These are phyloP conservation scores for Manihot esculenta DNA, from an alignment of 441 rosid genomes.

Conservation along the genomic window DNA sequence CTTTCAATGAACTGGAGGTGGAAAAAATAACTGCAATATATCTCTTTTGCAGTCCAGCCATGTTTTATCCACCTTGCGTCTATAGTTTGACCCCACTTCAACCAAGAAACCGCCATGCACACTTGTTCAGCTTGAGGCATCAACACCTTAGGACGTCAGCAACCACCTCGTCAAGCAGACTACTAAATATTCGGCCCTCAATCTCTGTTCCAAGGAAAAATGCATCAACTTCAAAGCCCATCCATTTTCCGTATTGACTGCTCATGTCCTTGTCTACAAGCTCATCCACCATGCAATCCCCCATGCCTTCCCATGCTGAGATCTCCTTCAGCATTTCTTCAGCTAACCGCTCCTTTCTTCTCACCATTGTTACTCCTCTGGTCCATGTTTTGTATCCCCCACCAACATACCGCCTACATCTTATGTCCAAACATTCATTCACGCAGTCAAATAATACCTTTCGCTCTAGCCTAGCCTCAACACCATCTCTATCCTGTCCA, in stretches of 20 bases:
- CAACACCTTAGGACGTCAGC: slow-evolving; percentile 42
- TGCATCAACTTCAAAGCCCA: slow-evolving; percentile 65
- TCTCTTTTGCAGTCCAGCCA: background rate
- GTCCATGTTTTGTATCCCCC: slow-evolving; percentile 61
- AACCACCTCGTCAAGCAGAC: slow-evolving; percentile 66
- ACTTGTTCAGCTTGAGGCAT: background rate
- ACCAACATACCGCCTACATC: slow-evolving; percentile 45
- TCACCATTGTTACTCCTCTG: slow-evolving; percentile 46
- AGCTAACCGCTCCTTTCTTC: slow-evolving; percentile 56
- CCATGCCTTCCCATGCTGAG: slow-evolving; percentile 56
- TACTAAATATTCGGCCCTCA: slow-evolving; percentile 48
- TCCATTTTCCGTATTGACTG: slow-evolving; percentile 77
- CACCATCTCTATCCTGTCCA: slow-evolving; percentile 25
- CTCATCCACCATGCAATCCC: slow-evolving; percentile 87
- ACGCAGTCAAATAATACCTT: slow-evolving; percentile 69
- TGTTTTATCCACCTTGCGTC: background rate
- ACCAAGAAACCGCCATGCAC: background rate
- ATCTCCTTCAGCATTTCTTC: slow-evolving; percentile 78
- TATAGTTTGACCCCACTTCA: background rate
- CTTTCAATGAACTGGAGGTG: background rate
- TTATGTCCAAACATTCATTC: slow-evolving; percentile 61
- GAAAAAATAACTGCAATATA: background rate
- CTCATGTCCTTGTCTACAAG: slow-evolving; percentile 95
- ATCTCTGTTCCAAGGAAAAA: slow-evolving; percentile 58
- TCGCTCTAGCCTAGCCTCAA: slow-evolving; percentile 42